Conservation (phyloP, 1,139 yeast species). For the Geotrichum phurueaensis region DNA sequence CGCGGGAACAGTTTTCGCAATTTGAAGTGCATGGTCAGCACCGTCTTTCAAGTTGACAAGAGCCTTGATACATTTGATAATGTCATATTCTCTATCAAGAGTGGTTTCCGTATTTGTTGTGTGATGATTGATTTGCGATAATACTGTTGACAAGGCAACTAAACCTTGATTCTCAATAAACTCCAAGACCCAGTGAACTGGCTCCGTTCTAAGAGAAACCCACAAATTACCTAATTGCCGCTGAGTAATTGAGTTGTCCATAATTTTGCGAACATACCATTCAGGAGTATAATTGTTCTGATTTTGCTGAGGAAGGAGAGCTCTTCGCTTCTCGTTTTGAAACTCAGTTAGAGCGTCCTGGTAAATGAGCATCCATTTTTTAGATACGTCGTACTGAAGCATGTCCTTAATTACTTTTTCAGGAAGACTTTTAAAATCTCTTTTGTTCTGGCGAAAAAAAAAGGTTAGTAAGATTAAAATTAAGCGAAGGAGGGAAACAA, state of each 20-base stretch:
- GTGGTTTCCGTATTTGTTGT: constrained; percentile 36
- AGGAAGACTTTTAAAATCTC: constrained; percentile 78
- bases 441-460: constrained; percentile 48
- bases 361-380: constrained; percentile 87
- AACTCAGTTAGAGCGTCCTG: constrained; percentile 80
- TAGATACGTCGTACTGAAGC: constrained; percentile 65
- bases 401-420: constrained; percentile 72
- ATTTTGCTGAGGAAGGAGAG: constrained; percentile 23
- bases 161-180: constrained; percentile 87
- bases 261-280: constrained; percentile 67
- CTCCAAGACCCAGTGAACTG: constrained; percentile 79
- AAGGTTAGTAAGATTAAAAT: not conserved
- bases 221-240: constrained; percentile 76
- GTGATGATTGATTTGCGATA: constrained; percentile 41
- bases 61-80: constrained; percentile 59
- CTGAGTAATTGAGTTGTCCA: constrained; percentile 62
- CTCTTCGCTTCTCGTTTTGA: constrained; percentile 49
- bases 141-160: constrained; percentile 63
- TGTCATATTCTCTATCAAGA: constrained; percentile 53
- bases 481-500: not conserved
- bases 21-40: constrained; percentile 48
- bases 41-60: constrained; percentile 53
- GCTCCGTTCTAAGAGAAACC: constrained; percentile 89
- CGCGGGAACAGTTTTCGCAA: constrained; percentile 51
- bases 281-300: constrained; percentile 55